A percentile compares a stretch with the other conserved stretches of the same genome.
Conservation (phyloP, 805 yeast genomes). For the Blastobotrys parvus region DNA sequence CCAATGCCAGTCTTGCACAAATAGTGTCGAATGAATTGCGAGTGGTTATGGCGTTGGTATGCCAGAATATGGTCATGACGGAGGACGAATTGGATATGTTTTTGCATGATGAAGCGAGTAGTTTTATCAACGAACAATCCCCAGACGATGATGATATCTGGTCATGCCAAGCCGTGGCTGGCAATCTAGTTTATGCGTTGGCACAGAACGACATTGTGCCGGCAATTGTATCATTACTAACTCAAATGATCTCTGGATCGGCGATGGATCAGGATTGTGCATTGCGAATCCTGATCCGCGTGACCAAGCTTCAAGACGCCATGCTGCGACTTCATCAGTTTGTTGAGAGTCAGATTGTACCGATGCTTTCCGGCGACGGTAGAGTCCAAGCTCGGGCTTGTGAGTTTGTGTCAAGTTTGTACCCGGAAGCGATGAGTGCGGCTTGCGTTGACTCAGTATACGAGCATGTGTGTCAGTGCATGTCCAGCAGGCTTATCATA, state of each 20-base stretch:
- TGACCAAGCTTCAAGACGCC: constrained; percentile 40
- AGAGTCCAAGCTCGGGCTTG: constrained; percentile 56
- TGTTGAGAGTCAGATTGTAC: neutral
- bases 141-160: neutral
- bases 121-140: neutral
- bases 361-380: no score
- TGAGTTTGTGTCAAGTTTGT: constrained; percentile 44
- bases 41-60: neutral
- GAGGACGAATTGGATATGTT: constrained; percentile 6
- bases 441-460: constrained; percentile 54
- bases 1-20: constrained; percentile 1
- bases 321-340: neutral
- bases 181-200: constrained; percentile 5
- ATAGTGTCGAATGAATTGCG: neutral
- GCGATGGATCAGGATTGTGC: constrained; percentile 70
- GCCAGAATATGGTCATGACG: constrained; percentile 3
- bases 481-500: constrained; percentile 48
- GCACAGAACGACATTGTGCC: constrained; percentile 4
- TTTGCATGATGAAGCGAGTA: neutral
- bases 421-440: constrained; percentile 50
- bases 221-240: constrained; percentile 6
- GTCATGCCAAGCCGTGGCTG: neutral
- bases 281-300: constrained; percentile 64
- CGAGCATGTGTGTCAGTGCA: constrained; percentile 26
- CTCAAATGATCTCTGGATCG: constrained; percentile 7